phyloP scores from a whole-genome alignment of 306 rosid genomes.

The apple (Malus domestica) region ASM211411v1 NC_041792.1:29883907-29884406 shows the following conservation, averaged over 20 bases:
- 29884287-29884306: slow-evolving; percentile 21
- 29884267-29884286: slow-evolving; percentile 5
- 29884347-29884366: slow-evolving; percentile 77
- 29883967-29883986: slow-evolving; percentile 51
- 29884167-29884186: slow-evolving; percentile 62
- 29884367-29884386: slow-evolving; percentile 85
- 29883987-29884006: slow-evolving; percentile 80
- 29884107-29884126: slow-evolving; percentile 64
- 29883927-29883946: slow-evolving; percentile 42
- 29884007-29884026: slow-evolving; percentile 94
- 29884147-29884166: slow-evolving; percentile 53
- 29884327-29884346: slow-evolving; percentile 84
- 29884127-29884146: slow-evolving; percentile 55
- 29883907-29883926: slow-evolving; percentile 41
- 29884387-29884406: slow-evolving; percentile 81
- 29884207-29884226: slow-evolving; percentile 51
- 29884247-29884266: background rate
- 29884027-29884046: slow-evolving; percentile 51
- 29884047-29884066: slow-evolving; percentile 34
- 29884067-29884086: slow-evolving; percentile 30
- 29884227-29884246: slow-evolving; percentile 8
- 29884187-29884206: slow-evolving; percentile 49
- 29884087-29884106: slow-evolving; percentile 40
- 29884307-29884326: slow-evolving; percentile 80
- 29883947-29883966: slow-evolving; percentile 51